Conservation (phyloP, 2,329 filamentous ascomycete species). For the Bipolaris zeicola region DNA sequence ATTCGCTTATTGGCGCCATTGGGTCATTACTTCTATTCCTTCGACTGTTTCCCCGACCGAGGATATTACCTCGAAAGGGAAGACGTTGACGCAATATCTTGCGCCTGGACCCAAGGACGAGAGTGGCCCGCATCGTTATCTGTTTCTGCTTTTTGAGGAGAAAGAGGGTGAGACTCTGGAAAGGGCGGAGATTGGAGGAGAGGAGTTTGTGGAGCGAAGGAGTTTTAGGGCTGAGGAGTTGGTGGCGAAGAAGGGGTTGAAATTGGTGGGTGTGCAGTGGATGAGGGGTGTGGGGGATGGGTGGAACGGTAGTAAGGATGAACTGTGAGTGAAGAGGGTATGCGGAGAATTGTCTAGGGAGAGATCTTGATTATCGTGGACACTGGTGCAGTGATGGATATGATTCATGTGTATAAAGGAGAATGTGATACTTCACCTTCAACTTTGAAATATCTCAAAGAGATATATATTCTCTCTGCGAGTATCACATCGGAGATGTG, state of each 20-base stretch:
- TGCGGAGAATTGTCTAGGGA: too few relatives aligned
- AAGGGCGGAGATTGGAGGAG: constrained; percentile 42
- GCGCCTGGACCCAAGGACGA: constrained; percentile 45
- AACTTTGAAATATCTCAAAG: not conserved
- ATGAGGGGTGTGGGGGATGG: constrained; percentile 47
- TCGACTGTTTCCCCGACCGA: not conserved
- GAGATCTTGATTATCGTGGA: not conserved
- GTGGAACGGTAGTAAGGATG: constrained; percentile 32
- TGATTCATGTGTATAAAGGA: not conserved
- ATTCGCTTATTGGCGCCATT: constrained; percentile 63
- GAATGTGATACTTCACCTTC: not conserved
- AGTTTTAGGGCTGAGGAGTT: constrained; percentile 35
- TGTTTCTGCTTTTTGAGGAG: constrained; percentile 42
- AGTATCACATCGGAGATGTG: not conserved
- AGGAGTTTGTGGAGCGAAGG: constrained; percentile 45
- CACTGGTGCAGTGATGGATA: not conserved
- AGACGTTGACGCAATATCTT: constrained; percentile 39
- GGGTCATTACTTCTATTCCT: constrained; percentile 49
- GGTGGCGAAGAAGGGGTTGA: constrained; percentile 32
- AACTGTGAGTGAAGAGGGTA: constrained; percentile 9
- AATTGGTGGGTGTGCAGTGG: constrained; percentile 45
- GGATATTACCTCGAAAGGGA: constrained; percentile 20
- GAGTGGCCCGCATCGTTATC: constrained; percentile 43
- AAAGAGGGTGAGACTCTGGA: constrained; percentile 24
- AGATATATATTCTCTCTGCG: too few relatives aligned